Conservation (phyloP, 768 basidiomycete species). For the Ephemerocybe angulata region DNA sequence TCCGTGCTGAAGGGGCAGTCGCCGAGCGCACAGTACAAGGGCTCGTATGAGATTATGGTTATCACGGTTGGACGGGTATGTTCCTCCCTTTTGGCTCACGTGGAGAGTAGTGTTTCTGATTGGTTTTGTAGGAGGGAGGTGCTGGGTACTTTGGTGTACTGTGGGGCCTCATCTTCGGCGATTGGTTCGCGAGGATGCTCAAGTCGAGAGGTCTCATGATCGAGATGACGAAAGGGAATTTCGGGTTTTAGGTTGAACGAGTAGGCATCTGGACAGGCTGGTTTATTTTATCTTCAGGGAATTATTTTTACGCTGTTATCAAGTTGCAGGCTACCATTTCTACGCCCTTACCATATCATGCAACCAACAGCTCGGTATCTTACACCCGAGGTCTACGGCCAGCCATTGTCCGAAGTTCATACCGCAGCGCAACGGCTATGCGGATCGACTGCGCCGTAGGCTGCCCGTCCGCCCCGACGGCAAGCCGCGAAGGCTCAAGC, state of each 20-base stretch:
- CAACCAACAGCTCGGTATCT: too few relatives aligned
- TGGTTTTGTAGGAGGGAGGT: constrained; percentile 6
- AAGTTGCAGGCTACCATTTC: too few relatives aligned
- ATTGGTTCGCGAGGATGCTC: constrained; percentile 8
- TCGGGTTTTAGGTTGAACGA: constrained; percentile 8
- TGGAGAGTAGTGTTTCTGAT: not conserved
- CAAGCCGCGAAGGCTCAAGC: too few relatives aligned
- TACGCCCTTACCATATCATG: too few relatives aligned
- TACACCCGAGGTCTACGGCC: too few relatives aligned
- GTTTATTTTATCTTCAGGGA: too few relatives aligned
- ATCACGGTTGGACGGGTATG: constrained; percentile 12
- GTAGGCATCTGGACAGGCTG: too few relatives aligned
- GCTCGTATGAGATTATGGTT: constrained; percentile 8
- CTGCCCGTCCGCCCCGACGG: too few relatives aligned
- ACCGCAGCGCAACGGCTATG: too few relatives aligned
- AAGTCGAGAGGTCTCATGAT: constrained; percentile 15
- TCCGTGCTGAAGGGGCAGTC: constrained; percentile 11
- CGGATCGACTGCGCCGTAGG: too few relatives aligned
- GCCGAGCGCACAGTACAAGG: constrained; percentile 8
- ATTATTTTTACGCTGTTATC: too few relatives aligned
- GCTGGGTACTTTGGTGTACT: constrained; percentile 7
- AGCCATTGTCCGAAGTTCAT: too few relatives aligned
- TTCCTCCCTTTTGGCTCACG: not conserved
- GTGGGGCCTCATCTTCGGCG: constrained; percentile 11
- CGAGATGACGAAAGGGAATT: not conserved